phyloP scores from a whole-genome alignment of 1,284 basidiomycete species.

The Tilletiaria anomala region DNA sequence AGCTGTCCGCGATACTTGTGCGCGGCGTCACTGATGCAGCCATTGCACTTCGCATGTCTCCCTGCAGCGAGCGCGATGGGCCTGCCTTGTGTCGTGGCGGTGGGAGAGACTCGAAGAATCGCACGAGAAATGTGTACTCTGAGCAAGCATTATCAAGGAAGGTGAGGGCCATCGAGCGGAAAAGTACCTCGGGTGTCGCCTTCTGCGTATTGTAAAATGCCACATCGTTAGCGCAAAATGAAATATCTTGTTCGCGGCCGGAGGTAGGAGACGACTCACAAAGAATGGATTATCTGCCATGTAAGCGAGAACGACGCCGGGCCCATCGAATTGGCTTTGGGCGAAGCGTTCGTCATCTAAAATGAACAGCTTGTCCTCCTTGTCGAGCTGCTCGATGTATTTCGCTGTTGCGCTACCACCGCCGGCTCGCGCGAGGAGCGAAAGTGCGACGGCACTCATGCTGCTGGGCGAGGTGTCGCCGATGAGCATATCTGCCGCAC shows the following conservation, averaged over 20 bases:
- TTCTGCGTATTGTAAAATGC: not conserved
- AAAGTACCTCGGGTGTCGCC: slow-evolving; percentile 29
- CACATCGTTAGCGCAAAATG: not conserved
- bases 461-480: slow-evolving; percentile 1
- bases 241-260: too few species aligned
- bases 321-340: slow-evolving; percentile 9
- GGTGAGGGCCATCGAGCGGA: slow-evolving; percentile 25
- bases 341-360: not conserved
- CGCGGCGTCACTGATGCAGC: not conserved
- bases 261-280: slow-evolving; percentile 1
- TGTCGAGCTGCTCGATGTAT: not conserved
- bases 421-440: not conserved
- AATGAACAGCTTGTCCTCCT: not conserved
- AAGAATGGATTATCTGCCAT: slow-evolving; percentile 22
- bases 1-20: too few species aligned
- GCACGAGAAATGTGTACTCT: slow-evolving; percentile 31
- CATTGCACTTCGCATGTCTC: not conserved
- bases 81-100: too few species aligned
- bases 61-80: too few species aligned
- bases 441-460: not conserved
- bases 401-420: not conserved
- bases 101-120: slow-evolving; percentile 24
- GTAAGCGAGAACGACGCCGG: slow-evolving; percentile 26
- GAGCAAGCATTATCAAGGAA: slow-evolving; percentile 34
- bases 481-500: slow-evolving; percentile 1